Percentiles rank a stretch among this genome's conserved stretches.
Conservation (phyloP, 257 asterid genomes). For the Knoxia roxburghii region DNA sequence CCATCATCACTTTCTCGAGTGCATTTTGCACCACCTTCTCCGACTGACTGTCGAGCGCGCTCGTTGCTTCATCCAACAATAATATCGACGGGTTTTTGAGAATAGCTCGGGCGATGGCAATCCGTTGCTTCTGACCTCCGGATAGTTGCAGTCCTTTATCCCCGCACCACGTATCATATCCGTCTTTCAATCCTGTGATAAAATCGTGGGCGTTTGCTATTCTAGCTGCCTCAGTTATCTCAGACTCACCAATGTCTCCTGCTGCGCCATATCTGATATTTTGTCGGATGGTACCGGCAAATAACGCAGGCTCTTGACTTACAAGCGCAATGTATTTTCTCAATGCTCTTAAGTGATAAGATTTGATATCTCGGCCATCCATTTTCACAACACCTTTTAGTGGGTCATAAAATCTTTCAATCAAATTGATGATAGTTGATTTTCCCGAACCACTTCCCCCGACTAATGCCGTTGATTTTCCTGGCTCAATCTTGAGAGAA, state of each 20-base stretch:
- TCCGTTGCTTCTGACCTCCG: conserved; percentile 88
- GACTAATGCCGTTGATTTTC: conserved; percentile 75
- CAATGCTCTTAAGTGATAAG: conserved; percentile 51
- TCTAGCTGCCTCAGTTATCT: conserved; percentile 63
- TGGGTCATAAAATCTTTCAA: conserved; percentile 81
- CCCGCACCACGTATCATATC: conserved; percentile 76
- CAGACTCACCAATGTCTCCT: conserved; percentile 39
- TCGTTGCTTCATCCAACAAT: conserved; percentile 79
- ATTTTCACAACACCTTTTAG: conserved; percentile 49
- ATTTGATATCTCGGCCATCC: conserved; percentile 60
- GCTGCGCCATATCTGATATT: conserved; percentile 65
- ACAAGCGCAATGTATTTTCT: conserved; percentile 75
- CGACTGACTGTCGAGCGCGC: conserved; percentile 76
- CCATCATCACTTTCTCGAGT: conserved; percentile 69
- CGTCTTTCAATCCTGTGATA: conserved; percentile 55
- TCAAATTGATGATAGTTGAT: conserved; percentile 63
- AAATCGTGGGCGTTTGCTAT: conserved; percentile 86
- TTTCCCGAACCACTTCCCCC: conserved; percentile 95
- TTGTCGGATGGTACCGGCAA: conserved; percentile 62
- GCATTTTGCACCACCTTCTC: conserved; percentile 89
- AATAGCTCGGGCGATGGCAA: conserved; percentile 78
- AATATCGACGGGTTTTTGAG: conserved; percentile 58
- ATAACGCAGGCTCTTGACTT: conserved; percentile 77
- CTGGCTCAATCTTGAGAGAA: conserved; percentile 58
- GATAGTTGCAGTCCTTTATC: conserved; percentile 82